Evolutionary conservation across 495 filamentous ascomycete genomes (phyloP), one percentile per base, ranked within the genome.

Genomic region (Aspergillus nanangensis): DNA sequence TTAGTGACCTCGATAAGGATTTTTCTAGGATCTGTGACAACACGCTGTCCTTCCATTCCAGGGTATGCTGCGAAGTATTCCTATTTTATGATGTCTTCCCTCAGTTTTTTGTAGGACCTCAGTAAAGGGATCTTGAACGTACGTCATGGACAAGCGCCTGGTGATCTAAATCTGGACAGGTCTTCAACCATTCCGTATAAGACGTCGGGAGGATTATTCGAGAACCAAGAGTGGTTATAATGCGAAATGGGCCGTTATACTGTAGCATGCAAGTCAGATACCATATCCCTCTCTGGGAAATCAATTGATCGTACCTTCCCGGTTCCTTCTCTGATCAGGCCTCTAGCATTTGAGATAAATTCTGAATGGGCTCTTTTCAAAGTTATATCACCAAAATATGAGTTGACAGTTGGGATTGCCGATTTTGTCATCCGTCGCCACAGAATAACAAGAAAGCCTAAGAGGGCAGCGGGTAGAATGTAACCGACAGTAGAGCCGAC

Each of bases 181-280:
- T 43, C n/a, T 52, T 52, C n/a, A 52, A 15, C 32, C 44, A 52
- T 11, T 35, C 23, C 22, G 34, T 47, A 11, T 31, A 48, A n/a
- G 50, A 43, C 15, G 38, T 19, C 18, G 50, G 50, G 3, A 52
- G 39, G 23, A 52, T 48, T 3, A 52, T 33, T 21, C 45, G 44
- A 25, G 50, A 44, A 2, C 50, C 44, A 21, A 38, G 23, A 9
- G 24, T 43, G 8, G 39, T 48, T 13, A 48, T 44, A 11, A 52
- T 52, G 38, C 44, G 38, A 29, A 52, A 47, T 24, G 49, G 44
- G 18, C 49, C 49, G 31, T 47, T 31, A 18, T 38, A 47, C 49
- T 51, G 17, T 7, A 23, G n/a, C n/a, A n/a, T 32, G 20, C 21
- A 21, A 22, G 29, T 11, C 1, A 14, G 24, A 38, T 21, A 47